Evolutionary conservation across 2,329 filamentous ascomycete species (phyloP), one percentile per base, ranked within the genome.

Genomic region (Emergomyces orientalis): DNA sequence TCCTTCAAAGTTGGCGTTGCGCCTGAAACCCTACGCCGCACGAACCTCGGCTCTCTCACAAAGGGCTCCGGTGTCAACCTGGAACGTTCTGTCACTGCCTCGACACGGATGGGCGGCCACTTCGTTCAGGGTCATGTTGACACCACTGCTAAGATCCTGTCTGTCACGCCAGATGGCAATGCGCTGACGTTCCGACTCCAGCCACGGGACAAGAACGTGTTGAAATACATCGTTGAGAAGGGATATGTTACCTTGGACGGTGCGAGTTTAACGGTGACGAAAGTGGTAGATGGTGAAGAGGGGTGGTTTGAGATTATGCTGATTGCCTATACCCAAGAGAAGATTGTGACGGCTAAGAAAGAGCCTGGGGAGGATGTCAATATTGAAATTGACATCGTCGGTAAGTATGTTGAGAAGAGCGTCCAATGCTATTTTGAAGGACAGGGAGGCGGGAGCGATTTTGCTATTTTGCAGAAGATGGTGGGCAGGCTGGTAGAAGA

Each of bases 111-210:
- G 91, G 94, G 95, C 56, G 94, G 94, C 0, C 94, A 99, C 78
- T 96, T 97, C 71, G 93, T 97, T 39, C 95, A 99, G 78, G 94
- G 94, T 49, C 94, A 99, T 76, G 93, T 99, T 65, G 95, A 99
- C 76, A 93, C 91, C 13, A 86, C 88, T 47, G 94, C 93, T 0
- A 84, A 83, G 52, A 89, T 99, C 65, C 73, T 87, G 47, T 83
- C 84, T 52, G 84, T 89, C 43, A 86, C 83, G 22, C 86, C 87
- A 2, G 94, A 99, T 76, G 91, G 93, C 63, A 96, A 97, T 77
- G 90, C 94, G 7, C 76, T 96, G 65, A 95, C 90, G 0, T 89
- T 97, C 75, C 85, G 93, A 45, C 86, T 99, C 75, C 80, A 83
- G 74, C 92, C 93, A 5, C 81, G 82, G 65, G 85, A 89, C 66